Evolutionary conservation across 768 basidiomycete genomes (phyloP).

Genomic region (Lactarius pseudohatsudake): DNA sequence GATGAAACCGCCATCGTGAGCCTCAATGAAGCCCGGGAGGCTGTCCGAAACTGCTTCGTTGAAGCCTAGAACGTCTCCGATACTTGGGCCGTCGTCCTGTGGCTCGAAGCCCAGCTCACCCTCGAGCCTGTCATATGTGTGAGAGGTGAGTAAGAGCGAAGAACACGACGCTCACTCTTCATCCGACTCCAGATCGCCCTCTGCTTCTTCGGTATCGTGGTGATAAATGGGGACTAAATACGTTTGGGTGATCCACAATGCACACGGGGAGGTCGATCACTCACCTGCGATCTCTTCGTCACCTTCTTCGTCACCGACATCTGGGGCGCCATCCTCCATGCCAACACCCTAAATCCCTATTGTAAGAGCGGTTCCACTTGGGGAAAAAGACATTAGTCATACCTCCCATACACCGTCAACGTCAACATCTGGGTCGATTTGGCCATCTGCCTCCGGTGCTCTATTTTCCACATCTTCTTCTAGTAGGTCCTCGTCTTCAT

Average conservation of each 20-base stretch:
- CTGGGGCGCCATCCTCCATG: conserved; percentile 39
- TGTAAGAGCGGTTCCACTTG: neutral
- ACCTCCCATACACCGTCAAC: conserved; percentile 46
- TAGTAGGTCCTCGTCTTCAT: conserved; percentile 65
- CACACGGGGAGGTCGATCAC: conserved; percentile 19
- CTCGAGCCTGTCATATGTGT: conserved; percentile 31
- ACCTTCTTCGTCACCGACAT: conserved; percentile 39
- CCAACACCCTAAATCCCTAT: conserved; percentile 35
- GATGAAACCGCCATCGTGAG: conserved; percentile 26
- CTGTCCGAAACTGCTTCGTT: conserved; percentile 26
- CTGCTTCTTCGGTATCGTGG: conserved; percentile 60
- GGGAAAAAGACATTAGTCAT: neutral
- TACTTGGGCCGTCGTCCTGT: conserved; percentile 32
- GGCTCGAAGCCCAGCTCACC: conserved; percentile 38
- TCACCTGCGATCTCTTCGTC: conserved; percentile 56
- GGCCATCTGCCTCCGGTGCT: conserved; percentile 38
- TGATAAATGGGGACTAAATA: conserved; percentile 36
- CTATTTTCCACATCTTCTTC: conserved; percentile 39
- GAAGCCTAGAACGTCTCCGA: conserved; percentile 28
- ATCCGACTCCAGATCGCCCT: conserved; percentile 61
- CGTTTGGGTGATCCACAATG: neutral
- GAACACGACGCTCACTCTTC: conserved; percentile 50
- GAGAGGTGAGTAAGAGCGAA: conserved; percentile 6
- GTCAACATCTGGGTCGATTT: conserved; percentile 42
- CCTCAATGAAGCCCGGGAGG: conserved; percentile 30